Percentiles rank a stretch among this genome's conserved stretches.
Conservation (phyloP, 352 stramenopile species). For the Hyaloperonospora arabidopsidis region DNA sequence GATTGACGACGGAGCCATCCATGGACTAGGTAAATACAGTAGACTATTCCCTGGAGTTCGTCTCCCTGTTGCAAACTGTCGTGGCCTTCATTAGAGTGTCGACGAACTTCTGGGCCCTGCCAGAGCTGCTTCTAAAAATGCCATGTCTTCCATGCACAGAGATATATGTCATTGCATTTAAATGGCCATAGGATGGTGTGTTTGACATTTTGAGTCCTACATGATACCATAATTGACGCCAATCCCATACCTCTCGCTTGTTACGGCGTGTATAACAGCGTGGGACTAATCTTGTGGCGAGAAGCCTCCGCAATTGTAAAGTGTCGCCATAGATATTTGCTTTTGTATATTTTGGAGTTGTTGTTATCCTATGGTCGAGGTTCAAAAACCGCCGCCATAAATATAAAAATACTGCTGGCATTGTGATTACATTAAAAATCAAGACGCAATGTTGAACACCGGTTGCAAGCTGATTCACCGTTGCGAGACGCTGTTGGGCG, state of each 20-base stretch:
- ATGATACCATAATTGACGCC: too few species aligned
- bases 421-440: not conserved
- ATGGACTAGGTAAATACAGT: too few species aligned
- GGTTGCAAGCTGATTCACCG: not conserved
- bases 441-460: not conserved
- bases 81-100: not conserved
- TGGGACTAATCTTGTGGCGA: not conserved
- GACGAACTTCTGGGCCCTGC: too few species aligned
- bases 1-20: too few species aligned
- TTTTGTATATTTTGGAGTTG: not conserved
- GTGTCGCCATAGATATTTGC: not conserved
- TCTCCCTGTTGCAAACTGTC: too few species aligned
- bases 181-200: not conserved
- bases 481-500: not conserved
- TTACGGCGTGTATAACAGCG: slow-evolving; percentile 12
- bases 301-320: not conserved
- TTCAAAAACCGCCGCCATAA: not conserved
- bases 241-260: too few species aligned
- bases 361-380: not conserved
- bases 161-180: not conserved
- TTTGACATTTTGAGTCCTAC: too few species aligned
- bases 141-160: not conserved
- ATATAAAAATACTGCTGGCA: not conserved
- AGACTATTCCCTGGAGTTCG: too few species aligned
- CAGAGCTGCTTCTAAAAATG: too few species aligned